Base-by-base conservation (phyloP, 495 filamentous ascomycete species). In the Hypoxylon lienhwacheense region DNA sequence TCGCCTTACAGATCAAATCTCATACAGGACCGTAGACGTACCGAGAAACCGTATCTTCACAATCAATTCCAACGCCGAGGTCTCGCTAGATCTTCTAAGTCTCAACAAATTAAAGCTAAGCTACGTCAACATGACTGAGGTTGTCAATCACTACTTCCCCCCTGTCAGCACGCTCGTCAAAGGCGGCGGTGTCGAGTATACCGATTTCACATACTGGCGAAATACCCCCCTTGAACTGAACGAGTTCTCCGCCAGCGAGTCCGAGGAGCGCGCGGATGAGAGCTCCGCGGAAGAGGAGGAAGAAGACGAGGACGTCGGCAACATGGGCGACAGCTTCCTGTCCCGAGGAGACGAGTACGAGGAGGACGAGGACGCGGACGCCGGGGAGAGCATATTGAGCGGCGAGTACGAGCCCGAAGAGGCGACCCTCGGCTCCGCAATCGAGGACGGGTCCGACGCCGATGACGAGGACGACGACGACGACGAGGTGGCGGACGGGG, bases 31-130 rank as follows among this genome's bases (percentile, higher is more conserved):
- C 4, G 93, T 99, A 40, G 95, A 93, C 63, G 96, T 99, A 24
- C 91, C 93, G 5, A 85, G 87, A 6, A 90, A 85, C 16, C 80
- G 95, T 16, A 99, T 99, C 48, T 99, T 99, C 66, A 99, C 93
- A 5, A 99, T 99, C 79, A 99, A 99, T 71, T 92, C 88, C 37
- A 95, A 97, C 66, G 91, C 93, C 1, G 95, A 99, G 60, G 91
- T 99, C 14, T 90, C 86, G n/a, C 71, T 97, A 36, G 92, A 97
- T 64, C 68, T 98, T 39, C 77, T 97, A 11, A 90, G 85, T 55
- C 78, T 98, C 29, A 97, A 93, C 68, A 95, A 91, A 62, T 88
- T 97, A 64, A 96, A 90, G 75, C 93, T 91, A 59, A 96, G 88
- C 66, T 99, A 99, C 68, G 89, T 95, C 45, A 89, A 88, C 45